Evolutionary conservation across 805 yeast genomes (phyloP).

Genomic region (Candida orba): DNA sequence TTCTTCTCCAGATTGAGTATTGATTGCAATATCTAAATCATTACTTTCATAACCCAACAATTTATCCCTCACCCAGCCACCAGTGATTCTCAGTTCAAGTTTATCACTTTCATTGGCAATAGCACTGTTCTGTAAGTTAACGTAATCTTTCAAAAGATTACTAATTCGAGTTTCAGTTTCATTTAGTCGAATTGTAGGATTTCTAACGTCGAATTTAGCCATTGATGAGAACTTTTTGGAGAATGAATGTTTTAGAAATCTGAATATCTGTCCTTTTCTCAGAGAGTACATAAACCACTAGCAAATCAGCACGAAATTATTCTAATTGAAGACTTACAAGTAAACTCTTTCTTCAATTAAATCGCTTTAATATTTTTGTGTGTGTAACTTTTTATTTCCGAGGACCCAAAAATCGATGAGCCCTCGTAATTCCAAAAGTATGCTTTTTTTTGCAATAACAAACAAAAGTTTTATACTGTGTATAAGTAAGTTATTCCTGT

Average conservation of each 20-base stretch:
- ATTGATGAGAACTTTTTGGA: neutral
- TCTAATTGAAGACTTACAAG: too few species aligned
- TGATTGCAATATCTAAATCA: conserved; percentile 90
- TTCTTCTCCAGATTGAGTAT: conserved; percentile 74
- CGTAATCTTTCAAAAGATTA: conserved; percentile 34
- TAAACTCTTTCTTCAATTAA: too few species aligned
- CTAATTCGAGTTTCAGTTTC: conserved; percentile 37
- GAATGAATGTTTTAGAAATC: too few species aligned
- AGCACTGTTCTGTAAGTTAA: conserved; percentile 5
- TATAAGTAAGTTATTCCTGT: neutral
- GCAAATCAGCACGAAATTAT: neutral
- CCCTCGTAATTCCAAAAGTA: neutral
- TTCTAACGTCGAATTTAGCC: neutral
- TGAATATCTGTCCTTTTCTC: neutral
- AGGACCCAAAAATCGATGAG: neutral
- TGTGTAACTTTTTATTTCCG: too few species aligned
- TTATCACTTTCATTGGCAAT: conserved; percentile 9
- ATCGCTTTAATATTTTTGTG: too few species aligned
- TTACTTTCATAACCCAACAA: conserved; percentile 71
- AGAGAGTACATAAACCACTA: neutral
- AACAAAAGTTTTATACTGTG: neutral
- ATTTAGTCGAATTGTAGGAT: conserved; percentile 26
- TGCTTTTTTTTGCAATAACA: neutral
- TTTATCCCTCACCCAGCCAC: conserved; percentile 98
- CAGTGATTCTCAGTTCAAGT: conserved; percentile 75